These are phyloP conservation scores for Torulaspora pretoriensis DNA, from an alignment of 1,139 yeast species.

Conservation along the genomic window DNA sequence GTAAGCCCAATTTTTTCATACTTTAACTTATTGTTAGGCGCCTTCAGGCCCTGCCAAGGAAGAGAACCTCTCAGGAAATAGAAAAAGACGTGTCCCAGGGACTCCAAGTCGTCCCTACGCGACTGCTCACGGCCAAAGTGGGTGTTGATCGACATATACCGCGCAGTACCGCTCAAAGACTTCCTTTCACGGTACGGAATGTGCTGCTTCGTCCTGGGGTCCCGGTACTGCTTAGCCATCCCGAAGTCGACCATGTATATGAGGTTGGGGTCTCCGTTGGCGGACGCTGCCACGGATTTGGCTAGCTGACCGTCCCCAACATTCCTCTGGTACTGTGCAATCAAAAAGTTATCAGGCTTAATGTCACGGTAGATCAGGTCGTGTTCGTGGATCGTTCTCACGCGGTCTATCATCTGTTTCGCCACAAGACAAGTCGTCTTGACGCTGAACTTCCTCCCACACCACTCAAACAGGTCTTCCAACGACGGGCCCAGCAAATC, in stretches of 20 bases:
- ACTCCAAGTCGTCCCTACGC: constrained; percentile 93
- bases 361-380: constrained; percentile 91
- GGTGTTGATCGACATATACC: constrained; percentile 96
- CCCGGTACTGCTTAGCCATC: constrained; percentile 96
- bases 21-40: constrained; percentile 95
- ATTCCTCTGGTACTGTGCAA: constrained; percentile 39
- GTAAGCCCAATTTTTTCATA: constrained; percentile 96
- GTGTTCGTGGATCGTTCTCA: constrained; percentile 83
- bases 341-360: constrained; percentile 91
- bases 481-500: constrained; percentile 92
- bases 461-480: constrained; percentile 97
- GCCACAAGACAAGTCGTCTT: constrained; percentile 91
- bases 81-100: constrained; percentile 91
- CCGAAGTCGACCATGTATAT: constrained; percentile 84
- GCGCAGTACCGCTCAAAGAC: constrained; percentile 91
- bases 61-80: constrained; percentile 89
- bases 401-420: constrained; percentile 83
- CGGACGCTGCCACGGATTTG: constrained; percentile 27
- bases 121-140: constrained; percentile 96
- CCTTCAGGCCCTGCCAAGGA: constrained; percentile 98
- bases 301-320: constrained; percentile 16
- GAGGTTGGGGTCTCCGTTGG: constrained; percentile 35
- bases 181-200: constrained; percentile 95
- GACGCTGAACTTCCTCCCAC: constrained; percentile 82
- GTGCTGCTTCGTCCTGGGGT: constrained; percentile 90